Conservation (phyloP, 495 filamentous ascomycete genomes). For the Eremomyces bilateralis region DNA sequence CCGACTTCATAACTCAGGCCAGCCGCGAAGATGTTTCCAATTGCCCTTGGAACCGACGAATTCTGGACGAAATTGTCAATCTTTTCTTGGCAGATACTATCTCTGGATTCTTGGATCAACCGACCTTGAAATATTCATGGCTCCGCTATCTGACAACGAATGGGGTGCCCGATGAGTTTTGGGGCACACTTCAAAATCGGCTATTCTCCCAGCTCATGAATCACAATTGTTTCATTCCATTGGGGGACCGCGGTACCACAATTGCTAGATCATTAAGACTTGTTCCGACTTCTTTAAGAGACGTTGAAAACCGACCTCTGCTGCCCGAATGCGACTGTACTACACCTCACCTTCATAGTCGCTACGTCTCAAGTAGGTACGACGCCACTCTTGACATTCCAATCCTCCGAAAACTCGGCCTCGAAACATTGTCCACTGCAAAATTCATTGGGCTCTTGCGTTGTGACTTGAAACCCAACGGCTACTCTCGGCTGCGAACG, state of each 20-base stretch:
- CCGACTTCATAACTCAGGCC: neutral
- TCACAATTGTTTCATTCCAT: neutral
- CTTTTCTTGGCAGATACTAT: neutral
- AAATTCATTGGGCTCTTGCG: neutral
- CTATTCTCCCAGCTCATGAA: neutral
- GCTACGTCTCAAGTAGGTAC: neutral
- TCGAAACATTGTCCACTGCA: neutral
- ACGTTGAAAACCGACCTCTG: neutral
- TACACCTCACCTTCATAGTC: neutral
- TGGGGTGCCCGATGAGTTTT: constrained; percentile 2
- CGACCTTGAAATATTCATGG: no score
- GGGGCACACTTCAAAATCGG: neutral
- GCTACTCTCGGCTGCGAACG: constrained; percentile 1
- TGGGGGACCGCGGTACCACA: neutral
- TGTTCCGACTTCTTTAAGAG: neutral
- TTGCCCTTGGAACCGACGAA: neutral
- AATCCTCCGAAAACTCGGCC: constrained; percentile 1
- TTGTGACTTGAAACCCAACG: constrained; percentile 1
- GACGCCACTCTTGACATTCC: constrained; percentile 1
- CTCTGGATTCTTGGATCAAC: constrained; percentile 1
- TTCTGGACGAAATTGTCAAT: neutral
- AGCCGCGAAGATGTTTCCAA: neutral
- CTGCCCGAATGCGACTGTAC: neutral
- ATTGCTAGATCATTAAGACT: neutral
- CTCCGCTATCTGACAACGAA: constrained; percentile 1